Base-by-base conservation (phyloP, 768 basidiomycete genomes). In the Sarcodon aspratus region DNA sequence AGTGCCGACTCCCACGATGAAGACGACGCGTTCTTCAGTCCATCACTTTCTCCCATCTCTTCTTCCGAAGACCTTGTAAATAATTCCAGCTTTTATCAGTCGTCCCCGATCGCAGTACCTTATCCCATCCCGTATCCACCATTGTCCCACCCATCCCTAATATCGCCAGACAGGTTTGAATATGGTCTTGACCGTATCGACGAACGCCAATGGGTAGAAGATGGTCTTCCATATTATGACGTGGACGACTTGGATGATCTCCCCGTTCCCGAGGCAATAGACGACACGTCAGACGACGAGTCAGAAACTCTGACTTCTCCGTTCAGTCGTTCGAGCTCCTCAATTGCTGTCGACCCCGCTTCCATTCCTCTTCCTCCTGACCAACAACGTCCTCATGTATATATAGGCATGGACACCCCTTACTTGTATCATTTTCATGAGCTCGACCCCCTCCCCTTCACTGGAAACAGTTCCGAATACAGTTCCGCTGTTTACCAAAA, bases 231-330 rank as follows among this genome's bases (percentile, higher is more conserved):
- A 48, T 83, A 81, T 55, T 74, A 72, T 59, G 71, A 78, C 51
- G 60, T 63, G 56, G 77, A 82, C 65, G 79, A 84, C 65, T 58
- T 76, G 54, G 83, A 83, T 57, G 82, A 82, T 58, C 71, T 79
- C 33, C 69, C 82, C 31, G 76, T 87, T 38, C 85, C 84, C 40
- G 86, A 88, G 59, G 79, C 84, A 37, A 84, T 88, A 72, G 85
- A 88, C 62, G 86, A 89, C 64, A 77, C 74, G 35, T 89, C 86
- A 42, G 87, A 89, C 66, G 86, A 89, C 67, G 87, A 88, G 69
- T 86, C 85, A 12, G 86, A 89, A 56, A 67, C 75, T 5, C 75
- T 71, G 9, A 73, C 75, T 9, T 80, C 83, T 7, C 83, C 81
- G 44, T 80, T 77, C 44, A 71, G 73, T 55, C 71, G 71, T 54